phyloP scores from a whole-genome alignment of 305 asterid species.

The Rubia balearica region DNA sequence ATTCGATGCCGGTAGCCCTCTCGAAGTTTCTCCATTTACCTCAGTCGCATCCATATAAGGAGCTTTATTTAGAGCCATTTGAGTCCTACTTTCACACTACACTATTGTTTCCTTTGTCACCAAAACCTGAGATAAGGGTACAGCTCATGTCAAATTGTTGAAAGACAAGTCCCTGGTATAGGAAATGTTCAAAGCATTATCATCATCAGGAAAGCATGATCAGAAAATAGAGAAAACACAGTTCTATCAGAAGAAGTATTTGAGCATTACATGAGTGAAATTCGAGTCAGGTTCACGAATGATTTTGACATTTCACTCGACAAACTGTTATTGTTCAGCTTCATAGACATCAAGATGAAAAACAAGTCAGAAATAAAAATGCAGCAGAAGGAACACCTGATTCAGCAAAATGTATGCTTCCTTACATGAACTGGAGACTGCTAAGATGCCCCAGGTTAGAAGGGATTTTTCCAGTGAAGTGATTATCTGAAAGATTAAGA shows the following conservation, averaged over 20 bases:
- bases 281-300: conserved; percentile 63
- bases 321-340: conserved; percentile 80
- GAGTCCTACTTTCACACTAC: too few species aligned
- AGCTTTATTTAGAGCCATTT: too few species aligned
- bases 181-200: conserved; percentile 15
- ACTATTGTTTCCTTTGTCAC: too few species aligned
- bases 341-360: conserved; percentile 41
- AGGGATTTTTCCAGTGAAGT: conserved; percentile 64
- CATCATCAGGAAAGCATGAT: neutral
- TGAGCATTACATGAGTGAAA: conserved; percentile 64
- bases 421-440: conserved; percentile 64
- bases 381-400: neutral
- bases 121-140: conserved; percentile 31
- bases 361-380: conserved; percentile 13
- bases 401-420: conserved; percentile 15
- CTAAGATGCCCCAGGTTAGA: conserved; percentile 35
- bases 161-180: conserved; percentile 77
- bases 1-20: too few species aligned
- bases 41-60: too few species aligned
- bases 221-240: neutral
- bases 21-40: too few species aligned
- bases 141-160: conserved; percentile 87
- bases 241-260: conserved; percentile 15
- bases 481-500: conserved; percentile 77
- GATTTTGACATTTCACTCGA: conserved; percentile 66